phyloP scores from a whole-genome alignment of 169 alveolate genomes.

The Gregarina niphandrodes region DNA sequence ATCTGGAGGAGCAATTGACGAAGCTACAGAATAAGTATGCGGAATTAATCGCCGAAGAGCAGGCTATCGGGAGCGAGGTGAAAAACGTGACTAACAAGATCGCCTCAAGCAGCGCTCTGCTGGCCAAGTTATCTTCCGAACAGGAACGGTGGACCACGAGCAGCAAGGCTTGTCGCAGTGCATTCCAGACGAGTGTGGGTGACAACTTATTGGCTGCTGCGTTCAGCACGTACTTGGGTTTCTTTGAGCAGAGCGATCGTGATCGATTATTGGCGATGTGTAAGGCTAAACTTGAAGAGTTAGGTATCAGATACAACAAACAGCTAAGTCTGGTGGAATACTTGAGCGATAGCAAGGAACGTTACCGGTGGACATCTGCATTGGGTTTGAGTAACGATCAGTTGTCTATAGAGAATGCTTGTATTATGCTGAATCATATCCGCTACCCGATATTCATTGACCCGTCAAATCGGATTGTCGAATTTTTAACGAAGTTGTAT shows the following conservation, averaged over 20 bases:
- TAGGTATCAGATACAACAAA: too few species aligned
- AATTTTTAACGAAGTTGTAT: neutral
- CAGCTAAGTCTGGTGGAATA: too few species aligned
- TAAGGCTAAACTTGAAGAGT: slow-evolving; percentile 6
- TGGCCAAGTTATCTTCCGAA: slow-evolving; percentile 59
- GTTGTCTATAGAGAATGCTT: slow-evolving; percentile 80
- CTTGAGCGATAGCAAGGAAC: slow-evolving; percentile 72
- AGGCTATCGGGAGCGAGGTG: slow-evolving; percentile 65
- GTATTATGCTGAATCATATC: slow-evolving; percentile 54
- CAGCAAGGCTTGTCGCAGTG: slow-evolving; percentile 6
- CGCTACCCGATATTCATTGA: slow-evolving; percentile 82
- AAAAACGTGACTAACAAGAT: slow-evolving; percentile 26
- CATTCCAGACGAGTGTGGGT: slow-evolving; percentile 50
- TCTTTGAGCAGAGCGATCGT: slow-evolving; percentile 63
- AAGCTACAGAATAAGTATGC: slow-evolving; percentile 46
- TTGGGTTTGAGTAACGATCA: slow-evolving; percentile 80
- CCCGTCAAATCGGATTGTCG: too few species aligned
- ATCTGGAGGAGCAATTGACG: slow-evolving; percentile 49
- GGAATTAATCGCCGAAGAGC: slow-evolving; percentile 58
- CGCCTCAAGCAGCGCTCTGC: slow-evolving; percentile 45
- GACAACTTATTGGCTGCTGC: slow-evolving; percentile 80
- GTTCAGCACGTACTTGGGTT: slow-evolving; percentile 71
- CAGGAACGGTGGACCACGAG: slow-evolving; percentile 54
- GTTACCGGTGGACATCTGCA: slow-evolving; percentile 65
- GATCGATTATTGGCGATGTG: slow-evolving; percentile 17